Base-by-base conservation (phyloP, 164 flowering plant genomes). In the Nymphaea colorata region DNA sequence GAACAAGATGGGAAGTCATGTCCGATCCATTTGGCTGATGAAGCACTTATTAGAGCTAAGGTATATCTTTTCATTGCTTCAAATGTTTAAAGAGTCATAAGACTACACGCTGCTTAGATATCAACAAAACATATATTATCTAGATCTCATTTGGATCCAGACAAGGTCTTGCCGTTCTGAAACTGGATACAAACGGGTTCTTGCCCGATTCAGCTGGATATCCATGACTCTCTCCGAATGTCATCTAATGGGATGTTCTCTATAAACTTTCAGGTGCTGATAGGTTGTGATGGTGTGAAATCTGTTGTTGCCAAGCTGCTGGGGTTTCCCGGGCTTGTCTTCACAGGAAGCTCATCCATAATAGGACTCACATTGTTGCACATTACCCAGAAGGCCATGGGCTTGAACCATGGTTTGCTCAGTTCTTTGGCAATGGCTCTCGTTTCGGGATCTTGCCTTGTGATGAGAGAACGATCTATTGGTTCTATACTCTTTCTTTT, bases 251-350 rank as follows among this genome's bases (percentile, higher is more conserved):
- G 16, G 10, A 61, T 61, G 7, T 2, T n/a, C n/a, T 6, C 16
- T 36, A 3, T 0, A 36, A 2, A 10, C 8, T 53, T 63, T 15
- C 8, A 78, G 82, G 77, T 80, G 60, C 62, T 78, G 62, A 71
- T 82, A 6, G 85, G 85, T 45, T 82, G 85, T 62, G 88, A 84
- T 77, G 88, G 86, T 44, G 82, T 85, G 64, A 81, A 81, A 44
- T 81, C 86, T 41, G 65, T 72, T 44, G 84, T 82, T 41, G 82
- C 79, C 15, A 75, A 74, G 51, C 79, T 81, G 82, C 66, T 85
- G 59, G 86, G 86, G 4, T 73, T 82, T 42, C 69, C 65, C 44
- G 65, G 68, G 55, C 79, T 87, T 5, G 74, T 66, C 64, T 70
- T 53, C 64, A 57, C 82, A 6, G 81, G 82, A 36, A 67, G 90